phyloP scores from a whole-genome alignment of 441 rosid species.

The Pelargonium australe region DNA sequence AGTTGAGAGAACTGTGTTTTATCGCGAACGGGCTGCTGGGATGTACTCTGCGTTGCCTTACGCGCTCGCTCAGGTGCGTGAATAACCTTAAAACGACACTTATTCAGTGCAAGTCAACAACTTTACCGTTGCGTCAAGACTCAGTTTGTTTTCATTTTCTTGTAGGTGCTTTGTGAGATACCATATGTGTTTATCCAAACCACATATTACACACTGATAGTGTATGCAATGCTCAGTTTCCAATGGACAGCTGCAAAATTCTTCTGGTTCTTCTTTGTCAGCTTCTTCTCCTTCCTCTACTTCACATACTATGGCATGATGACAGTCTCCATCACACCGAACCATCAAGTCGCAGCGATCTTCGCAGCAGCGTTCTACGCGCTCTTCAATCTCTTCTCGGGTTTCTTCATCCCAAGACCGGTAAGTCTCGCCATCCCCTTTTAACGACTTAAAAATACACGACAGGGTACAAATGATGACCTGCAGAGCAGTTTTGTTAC shows the following conservation, averaged over 20 bases:
- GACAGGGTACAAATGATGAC: no score
- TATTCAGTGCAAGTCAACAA: no score
- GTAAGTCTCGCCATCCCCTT: constrained; percentile 27
- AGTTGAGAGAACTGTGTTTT: constrained; percentile 77
- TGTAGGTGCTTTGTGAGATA: constrained; percentile 72
- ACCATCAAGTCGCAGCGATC: constrained; percentile 81
- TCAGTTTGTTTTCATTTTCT: background rate
- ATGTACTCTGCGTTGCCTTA: constrained; percentile 95
- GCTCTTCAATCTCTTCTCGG: constrained; percentile 82
- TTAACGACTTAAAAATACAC: no score
- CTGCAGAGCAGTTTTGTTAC: no score
- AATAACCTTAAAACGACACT: background rate
- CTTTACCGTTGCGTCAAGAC: no score
- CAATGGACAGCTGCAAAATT: constrained; percentile 75
- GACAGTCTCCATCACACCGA: constrained; percentile 72
- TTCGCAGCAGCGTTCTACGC: constrained; percentile 76
- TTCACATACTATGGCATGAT: constrained; percentile 98
- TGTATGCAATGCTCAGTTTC: constrained; percentile 78
- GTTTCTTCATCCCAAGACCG: constrained; percentile 88
- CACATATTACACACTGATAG: constrained; percentile 53
- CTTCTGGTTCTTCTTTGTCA: constrained; percentile 79
- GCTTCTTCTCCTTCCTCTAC: constrained; percentile 87
- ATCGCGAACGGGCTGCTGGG: constrained; percentile 84
- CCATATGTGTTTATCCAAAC: constrained; percentile 75
- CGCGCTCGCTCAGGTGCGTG: constrained; percentile 75